Conservation (phyloP, 495 filamentous ascomycete genomes). For the Penicillium lividum region DNA sequence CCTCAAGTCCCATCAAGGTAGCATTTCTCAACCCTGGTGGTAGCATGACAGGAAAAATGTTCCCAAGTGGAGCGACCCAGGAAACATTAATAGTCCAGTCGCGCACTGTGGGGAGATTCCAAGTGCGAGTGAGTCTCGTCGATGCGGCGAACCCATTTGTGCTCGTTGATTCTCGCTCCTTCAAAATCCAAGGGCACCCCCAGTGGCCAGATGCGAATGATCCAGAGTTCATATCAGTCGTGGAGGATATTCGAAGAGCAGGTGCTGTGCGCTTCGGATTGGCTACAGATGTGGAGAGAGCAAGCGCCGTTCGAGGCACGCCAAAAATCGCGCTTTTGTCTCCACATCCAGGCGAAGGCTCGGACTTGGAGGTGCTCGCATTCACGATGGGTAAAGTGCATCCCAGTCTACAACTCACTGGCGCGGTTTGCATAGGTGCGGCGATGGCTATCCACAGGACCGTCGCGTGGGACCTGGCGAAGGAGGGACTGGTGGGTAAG, state of each 20-base stretch:
- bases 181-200: constrained; percentile 13
- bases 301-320: constrained; percentile 22
- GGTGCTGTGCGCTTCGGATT: constrained; percentile 32
- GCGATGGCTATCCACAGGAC: constrained; percentile 32
- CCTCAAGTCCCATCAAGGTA: constrained; percentile 27
- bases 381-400: constrained; percentile 34
- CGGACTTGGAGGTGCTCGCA: constrained; percentile 22
- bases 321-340: constrained; percentile 37
- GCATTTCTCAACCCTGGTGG: constrained; percentile 32
- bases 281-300: constrained; percentile 17
- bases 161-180: constrained; percentile 27
- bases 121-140: constrained; percentile 29
- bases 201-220: constrained; percentile 1
- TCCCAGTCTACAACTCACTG: constrained; percentile 36
- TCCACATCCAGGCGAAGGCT: neutral
- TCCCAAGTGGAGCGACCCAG: constrained; percentile 28
- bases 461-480: constrained; percentile 25
- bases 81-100: constrained; percentile 22
- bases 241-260: constrained; percentile 30
- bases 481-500: neutral
- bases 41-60: constrained; percentile 35
- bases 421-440: constrained; percentile 33
- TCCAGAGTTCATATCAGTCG: constrained; percentile 10
- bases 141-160: constrained; percentile 40
- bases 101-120: constrained; percentile 1